Evolutionary conservation across 2,329 filamentous ascomycete genomes (phyloP), one percentile per base, ranked within the genome.

Genomic region (Claviceps fusiformis): DNA sequence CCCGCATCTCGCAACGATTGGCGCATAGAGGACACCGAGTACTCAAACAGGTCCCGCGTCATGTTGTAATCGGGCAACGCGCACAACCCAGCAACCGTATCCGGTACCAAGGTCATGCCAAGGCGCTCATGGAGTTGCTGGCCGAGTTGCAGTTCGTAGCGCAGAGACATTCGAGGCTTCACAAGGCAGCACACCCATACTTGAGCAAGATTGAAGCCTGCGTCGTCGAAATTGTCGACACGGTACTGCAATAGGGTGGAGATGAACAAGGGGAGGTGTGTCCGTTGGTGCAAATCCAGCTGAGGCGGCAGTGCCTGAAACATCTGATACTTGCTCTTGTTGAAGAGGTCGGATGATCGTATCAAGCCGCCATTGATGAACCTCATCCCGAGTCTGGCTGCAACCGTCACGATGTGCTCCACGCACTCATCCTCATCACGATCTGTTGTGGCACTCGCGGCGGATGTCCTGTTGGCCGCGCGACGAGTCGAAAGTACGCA

Each of bases 111-210:
- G 0, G 67, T 65, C 24, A 75, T 66, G 2, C 68, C 68, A 43
- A 41, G 15, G 39, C 70, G 71, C 7, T 63, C 65, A 56, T 71
- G 68, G 50, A 82, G 64, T 33, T 73, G 67, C 54, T 74, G 69
- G 5, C 73, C 78, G 5, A 83, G 69, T 27, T 70, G 68, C 56
- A 73, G 72, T 61, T 81, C 78, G 59, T 77, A 78, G 5, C 64
- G 68, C 15, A 80, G 58, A 27, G 69, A 71, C 45, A 66, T 62
- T 3, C 61, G 66, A 5, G 81, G 79, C 60, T 79, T 79, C 46
- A 75, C 71, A 49, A 83, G 67, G 8, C 74, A 71, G 24, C 75
- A 61, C 46, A 78, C 60, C 75, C 81, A 82, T n/a, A 81, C 64
- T 45, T 77, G 74, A 5, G 75, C 65, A 10, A 77, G 62, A 9